Evolutionary conservation across 805 yeast species (phyloP), one percentile per base, ranked within the genome.

Genomic region (Metschnikowia similis): DNA sequence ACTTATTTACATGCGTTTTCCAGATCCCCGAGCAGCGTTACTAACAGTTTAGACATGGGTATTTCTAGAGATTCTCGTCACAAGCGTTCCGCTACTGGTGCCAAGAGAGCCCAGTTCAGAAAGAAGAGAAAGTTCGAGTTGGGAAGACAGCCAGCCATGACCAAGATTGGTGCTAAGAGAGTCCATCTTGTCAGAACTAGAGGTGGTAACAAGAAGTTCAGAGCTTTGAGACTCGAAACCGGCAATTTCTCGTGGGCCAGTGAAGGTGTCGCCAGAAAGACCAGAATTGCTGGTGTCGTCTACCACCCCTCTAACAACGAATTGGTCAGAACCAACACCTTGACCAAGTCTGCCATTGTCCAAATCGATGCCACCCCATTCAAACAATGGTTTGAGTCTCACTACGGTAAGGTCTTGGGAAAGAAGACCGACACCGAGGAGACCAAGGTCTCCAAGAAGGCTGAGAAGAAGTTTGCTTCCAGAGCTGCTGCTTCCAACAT

Each of bases 21-120:
- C 29, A 17, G 28, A 21, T 36, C 8, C 9, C 44, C 8, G 16
- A 17, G 17, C 13, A 30, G 9, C 11, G 11, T 42, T 55, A 55
- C 58, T 55, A 55, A 55, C 58, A 45, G n/a, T 16, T 34, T 45
- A 48, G 53, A 77, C 77, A 92, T 92, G 99, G 98, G 99, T 91
- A 92, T 92, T 87, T 90, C 98, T 80, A 92, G 99, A 85, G 98
- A 94, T 85, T 92, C 99, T 79, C 97, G 97, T 83, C 99, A 94
- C 91, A 92, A 92, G 89, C 95, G 99, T 81, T 81, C 97, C 71
- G 96, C 95, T 79, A 91, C 99, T 74, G 99, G 99, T 87, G 99
- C 99, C 77, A 91, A 90, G 82, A 90, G 97, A 81, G 98, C 98
- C 79, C 96, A 90, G 81, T 89, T 85, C 96, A 92, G 98, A 89